phyloP scores from a whole-genome alignment of 2,329 filamentous ascomycete genomes.

The Cercospora sp. region DNA sequence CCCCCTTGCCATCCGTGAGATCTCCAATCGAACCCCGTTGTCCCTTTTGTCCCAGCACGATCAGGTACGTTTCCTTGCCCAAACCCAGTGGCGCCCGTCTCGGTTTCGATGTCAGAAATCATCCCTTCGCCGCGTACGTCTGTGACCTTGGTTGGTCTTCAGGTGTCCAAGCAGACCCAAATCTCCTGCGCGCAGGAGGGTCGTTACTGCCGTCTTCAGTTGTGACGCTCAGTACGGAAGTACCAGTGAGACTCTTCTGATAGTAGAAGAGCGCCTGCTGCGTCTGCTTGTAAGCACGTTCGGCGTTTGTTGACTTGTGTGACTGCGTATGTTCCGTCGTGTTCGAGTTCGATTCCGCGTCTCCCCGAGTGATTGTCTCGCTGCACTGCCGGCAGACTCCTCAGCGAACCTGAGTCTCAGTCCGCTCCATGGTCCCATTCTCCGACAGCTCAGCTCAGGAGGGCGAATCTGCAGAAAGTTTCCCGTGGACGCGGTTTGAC shows the following conservation, averaged over 20 bases:
- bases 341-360: not conserved
- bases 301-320: not conserved
- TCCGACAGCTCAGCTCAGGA: no score
- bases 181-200: slow-evolving; percentile 4
- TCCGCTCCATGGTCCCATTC: not conserved
- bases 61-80: slow-evolving; percentile 15
- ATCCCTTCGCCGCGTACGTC: slow-evolving; percentile 22
- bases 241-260: not conserved
- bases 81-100: slow-evolving; percentile 19
- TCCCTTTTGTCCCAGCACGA: slow-evolving; percentile 10
- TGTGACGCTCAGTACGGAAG: slow-evolving; percentile 20
- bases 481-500: not conserved
- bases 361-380: not conserved
- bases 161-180: slow-evolving; percentile 14
- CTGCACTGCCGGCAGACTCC: no score
- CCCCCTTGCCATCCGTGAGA: slow-evolving; percentile 22
- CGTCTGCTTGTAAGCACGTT: not conserved
- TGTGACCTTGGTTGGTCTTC: slow-evolving; percentile 18
- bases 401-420: not conserved
- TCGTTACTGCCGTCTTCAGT: slow-evolving; percentile 1
- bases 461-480: not conserved
- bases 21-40: slow-evolving; percentile 21
- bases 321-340: not conserved
- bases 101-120: slow-evolving; percentile 23
- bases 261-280: slow-evolving; percentile 1